phyloP scores from a whole-genome alignment of 805 yeast genomes.

The Maudiozyma barnettii region DNA sequence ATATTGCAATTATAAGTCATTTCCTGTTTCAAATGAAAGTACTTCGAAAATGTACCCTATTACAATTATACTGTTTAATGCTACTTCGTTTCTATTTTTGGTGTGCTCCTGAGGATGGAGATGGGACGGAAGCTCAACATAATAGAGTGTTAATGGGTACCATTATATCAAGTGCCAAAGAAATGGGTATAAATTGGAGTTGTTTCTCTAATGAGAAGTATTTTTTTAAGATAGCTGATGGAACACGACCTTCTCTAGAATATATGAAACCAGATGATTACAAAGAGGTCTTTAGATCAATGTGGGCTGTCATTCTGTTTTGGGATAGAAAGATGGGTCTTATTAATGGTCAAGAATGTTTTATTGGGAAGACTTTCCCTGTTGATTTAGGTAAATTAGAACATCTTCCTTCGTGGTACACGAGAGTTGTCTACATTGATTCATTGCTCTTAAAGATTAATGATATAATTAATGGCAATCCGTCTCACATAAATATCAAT shows the following conservation, averaged over 20 bases:
- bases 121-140: constrained; percentile 24
- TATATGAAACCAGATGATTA: constrained; percentile 12
- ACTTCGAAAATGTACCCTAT: constrained; percentile 22
- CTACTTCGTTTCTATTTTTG: constrained; percentile 25
- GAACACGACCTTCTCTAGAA: constrained; percentile 15
- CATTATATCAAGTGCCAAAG: constrained; percentile 22
- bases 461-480: constrained; percentile 15
- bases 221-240: constrained; percentile 12
- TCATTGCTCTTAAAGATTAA: constrained; percentile 11
- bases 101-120: constrained; percentile 29
- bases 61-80: constrained; percentile 22
- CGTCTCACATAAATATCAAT: constrained; percentile 13
- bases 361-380: constrained; percentile 17
- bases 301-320: constrained; percentile 22
- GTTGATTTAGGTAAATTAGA: constrained; percentile 3
- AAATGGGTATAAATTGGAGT: constrained; percentile 25
- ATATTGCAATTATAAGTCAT: constrained; percentile 19
- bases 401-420: constrained; percentile 13
- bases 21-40: constrained; percentile 18
- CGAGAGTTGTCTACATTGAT: constrained; percentile 14
- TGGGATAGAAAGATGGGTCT: constrained; percentile 27
- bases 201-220: constrained; percentile 10
- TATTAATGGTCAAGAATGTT: constrained; percentile 24
- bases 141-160: constrained; percentile 23
- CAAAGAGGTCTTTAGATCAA: constrained; percentile 10